Evolutionary conservation across 768 basidiomycete genomes (phyloP), one percentile per base, ranked within the genome.

Genomic region (Boletus eberwhitei): DNA sequence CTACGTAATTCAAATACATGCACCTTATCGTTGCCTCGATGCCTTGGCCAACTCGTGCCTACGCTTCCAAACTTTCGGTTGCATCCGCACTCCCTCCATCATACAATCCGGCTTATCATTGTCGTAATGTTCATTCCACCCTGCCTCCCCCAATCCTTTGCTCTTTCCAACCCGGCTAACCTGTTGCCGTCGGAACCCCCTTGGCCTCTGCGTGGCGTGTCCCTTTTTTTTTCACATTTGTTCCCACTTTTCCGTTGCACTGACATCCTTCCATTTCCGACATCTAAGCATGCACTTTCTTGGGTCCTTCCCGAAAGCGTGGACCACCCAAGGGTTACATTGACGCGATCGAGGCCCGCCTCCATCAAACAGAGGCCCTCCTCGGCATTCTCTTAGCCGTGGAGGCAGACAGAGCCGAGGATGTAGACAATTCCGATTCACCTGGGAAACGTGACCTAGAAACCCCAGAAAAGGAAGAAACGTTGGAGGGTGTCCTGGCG

Each of bases 291-390:
- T 90, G 88, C 65, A 89, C 89, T 0, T 90, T 88, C 71, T 76
- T 90, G 38, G 87, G 86, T 3, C 87, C 87, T 8, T 89, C 88
- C 13, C 81, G 87, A 61, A 88, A 88, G 67, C 86, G 92, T 59
- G 92, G 92, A 2, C 88, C 89, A 4, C 89, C 90, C n/a, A 92
- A 91, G 66, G 93, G 93, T 1, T 96, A 96, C 76, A 94, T 96
- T 65, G 92, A 95, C 64, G 92, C 92, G 29, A 93, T 96, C 62
- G 93, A 96, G 72, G 88, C 89, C 14, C 83, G 91, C 14, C 74
- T 96, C 6, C 93, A 96, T 61, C 90, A 95, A 65, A 90, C 92
- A 17, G 93, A 96, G 68, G 93, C 93, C 0, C 77, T 96, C 39
- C 76, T 96, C 29, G 93, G 92, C 49, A 87, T 93, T 54, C 74